Percentiles rank a stretch among this genome's conserved stretches.
Evolutionary conservation across 441 rosid species (phyloP).

Genomic region (Adansonia grandidieri): DNA sequence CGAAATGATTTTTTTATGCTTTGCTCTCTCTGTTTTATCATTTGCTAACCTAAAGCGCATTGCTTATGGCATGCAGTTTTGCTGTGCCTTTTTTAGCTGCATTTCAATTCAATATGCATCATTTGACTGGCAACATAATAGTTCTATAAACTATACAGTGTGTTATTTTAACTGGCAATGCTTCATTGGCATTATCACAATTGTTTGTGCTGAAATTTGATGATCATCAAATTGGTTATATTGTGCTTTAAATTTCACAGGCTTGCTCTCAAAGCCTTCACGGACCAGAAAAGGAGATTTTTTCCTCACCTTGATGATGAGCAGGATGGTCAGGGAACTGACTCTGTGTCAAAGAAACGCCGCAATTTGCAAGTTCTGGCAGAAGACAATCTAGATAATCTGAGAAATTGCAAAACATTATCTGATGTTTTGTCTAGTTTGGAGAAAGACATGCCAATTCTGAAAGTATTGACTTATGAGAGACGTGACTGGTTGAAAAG

Average conservation of each 20-base stretch:
- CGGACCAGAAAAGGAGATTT: slow-evolving; percentile 79
- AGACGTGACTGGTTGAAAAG: slow-evolving; percentile 84
- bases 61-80: background rate
- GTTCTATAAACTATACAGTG: background rate
- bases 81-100: background rate
- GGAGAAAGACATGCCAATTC: slow-evolving; percentile 63
- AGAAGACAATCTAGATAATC: slow-evolving; percentile 38
- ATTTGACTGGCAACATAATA: background rate
- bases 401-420: slow-evolving; percentile 55
- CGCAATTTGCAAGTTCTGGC: slow-evolving; percentile 40
- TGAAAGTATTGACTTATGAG: slow-evolving; percentile 73
- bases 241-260: slow-evolving; percentile 39
- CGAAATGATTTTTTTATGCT: background rate
- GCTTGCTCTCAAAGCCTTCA: slow-evolving; percentile 92
- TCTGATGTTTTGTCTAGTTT: slow-evolving; percentile 61
- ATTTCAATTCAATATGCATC: background rate
- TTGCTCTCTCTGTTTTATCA: background rate
- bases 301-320: slow-evolving; percentile 80
- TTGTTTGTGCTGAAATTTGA: background rate
- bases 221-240: background rate
- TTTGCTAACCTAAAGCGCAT: background rate
- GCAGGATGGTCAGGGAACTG: slow-evolving; percentile 38
- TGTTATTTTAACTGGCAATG: background rate
- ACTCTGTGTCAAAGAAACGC: slow-evolving; percentile 57
- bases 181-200: background rate